Percentiles rank a stretch among this genome's conserved stretches.
Conservation (phyloP, 2,329 filamentous ascomycete genomes). For the Neofusicoccum parvum region DNA sequence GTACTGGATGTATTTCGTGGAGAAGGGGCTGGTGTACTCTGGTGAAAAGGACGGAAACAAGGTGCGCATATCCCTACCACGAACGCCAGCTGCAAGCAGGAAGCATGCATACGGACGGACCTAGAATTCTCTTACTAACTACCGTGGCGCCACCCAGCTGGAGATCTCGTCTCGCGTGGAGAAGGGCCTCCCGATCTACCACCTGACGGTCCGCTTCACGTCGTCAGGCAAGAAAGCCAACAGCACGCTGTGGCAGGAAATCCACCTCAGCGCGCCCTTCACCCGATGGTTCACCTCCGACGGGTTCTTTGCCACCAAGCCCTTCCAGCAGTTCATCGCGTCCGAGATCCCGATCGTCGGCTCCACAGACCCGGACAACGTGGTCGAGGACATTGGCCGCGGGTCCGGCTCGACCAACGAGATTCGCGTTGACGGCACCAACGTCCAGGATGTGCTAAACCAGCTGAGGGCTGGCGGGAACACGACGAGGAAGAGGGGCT, state of each 20-base stretch:
- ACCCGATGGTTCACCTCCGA: slow-evolving; percentile 73
- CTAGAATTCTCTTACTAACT: neutral
- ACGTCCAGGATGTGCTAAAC: slow-evolving; percentile 39
- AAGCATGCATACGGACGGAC: neutral
- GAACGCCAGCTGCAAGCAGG: neutral
- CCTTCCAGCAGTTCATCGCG: slow-evolving; percentile 78
- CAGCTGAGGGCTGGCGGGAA: slow-evolving; percentile 37
- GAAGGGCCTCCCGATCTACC: slow-evolving; percentile 82
- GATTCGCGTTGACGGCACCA: slow-evolving; percentile 34
- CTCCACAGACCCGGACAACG: slow-evolving; percentile 61
- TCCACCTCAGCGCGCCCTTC: slow-evolving; percentile 66
- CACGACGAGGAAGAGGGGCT: slow-evolving; percentile 38
- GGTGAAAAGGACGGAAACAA: slow-evolving; percentile 71
- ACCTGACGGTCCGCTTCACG: slow-evolving; percentile 65
- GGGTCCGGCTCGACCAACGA: slow-evolving; percentile 26
- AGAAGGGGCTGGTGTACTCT: slow-evolving; percentile 79
- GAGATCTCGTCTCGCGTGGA: slow-evolving; percentile 70
- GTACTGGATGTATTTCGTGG: slow-evolving; percentile 81
- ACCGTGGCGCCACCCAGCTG: slow-evolving; percentile 54
- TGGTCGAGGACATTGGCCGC: slow-evolving; percentile 47
- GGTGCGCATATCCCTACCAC: slow-evolving; percentile 43
- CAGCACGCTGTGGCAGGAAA: slow-evolving; percentile 40
- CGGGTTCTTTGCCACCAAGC: slow-evolving; percentile 72
- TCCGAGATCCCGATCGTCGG: slow-evolving; percentile 68
- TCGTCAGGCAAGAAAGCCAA: slow-evolving; percentile 29